These are phyloP conservation scores for Talaromyces verruculosus DNA, from an alignment of 2,329 filamentous ascomycete species.

Conservation along the genomic window DNA sequence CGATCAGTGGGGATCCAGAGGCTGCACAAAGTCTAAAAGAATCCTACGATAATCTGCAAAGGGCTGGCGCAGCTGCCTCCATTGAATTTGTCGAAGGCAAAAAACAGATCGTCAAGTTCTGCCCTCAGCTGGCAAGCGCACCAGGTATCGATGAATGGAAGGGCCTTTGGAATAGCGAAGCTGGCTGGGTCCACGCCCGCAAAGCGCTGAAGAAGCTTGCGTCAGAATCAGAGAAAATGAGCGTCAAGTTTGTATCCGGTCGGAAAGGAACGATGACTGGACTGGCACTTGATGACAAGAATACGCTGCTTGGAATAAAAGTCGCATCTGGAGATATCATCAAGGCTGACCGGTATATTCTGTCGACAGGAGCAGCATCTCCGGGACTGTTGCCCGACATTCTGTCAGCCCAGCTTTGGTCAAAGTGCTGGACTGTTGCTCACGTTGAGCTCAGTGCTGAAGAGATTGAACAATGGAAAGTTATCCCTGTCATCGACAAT, in stretches of 20 bases:
- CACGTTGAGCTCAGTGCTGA: slow-evolving; percentile 52
- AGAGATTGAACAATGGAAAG: slow-evolving; percentile 48
- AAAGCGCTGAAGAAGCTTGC: slow-evolving; percentile 51
- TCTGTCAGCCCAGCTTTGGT: slow-evolving; percentile 48
- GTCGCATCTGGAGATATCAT: slow-evolving; percentile 47
- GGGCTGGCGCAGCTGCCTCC: slow-evolving; percentile 30
- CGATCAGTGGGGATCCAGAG: slow-evolving; percentile 20
- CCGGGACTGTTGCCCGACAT: slow-evolving; percentile 52
- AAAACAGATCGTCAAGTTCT: slow-evolving; percentile 45
- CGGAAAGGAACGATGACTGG: slow-evolving; percentile 39
- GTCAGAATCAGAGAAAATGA: slow-evolving; percentile 47
- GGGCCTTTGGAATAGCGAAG: slow-evolving; percentile 43
- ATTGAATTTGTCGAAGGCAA: slow-evolving; percentile 41
- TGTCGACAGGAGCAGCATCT: slow-evolving; percentile 53
- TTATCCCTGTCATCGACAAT: slow-evolving; percentile 53
- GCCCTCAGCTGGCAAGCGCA: slow-evolving; percentile 53
- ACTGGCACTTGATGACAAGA: slow-evolving; percentile 39
- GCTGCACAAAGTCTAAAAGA: slow-evolving; percentile 20
- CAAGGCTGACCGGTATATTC: slow-evolving; percentile 47
- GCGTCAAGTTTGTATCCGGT: slow-evolving; percentile 51
- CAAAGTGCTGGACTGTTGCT: slow-evolving; percentile 56
- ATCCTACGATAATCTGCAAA: slow-evolving; percentile 17
- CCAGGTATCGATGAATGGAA: slow-evolving; percentile 52
- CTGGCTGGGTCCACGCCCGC: slow-evolving; percentile 57
- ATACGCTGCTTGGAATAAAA: slow-evolving; percentile 45